Evolutionary conservation across 176 grass and related monocot genomes (phyloP).

Genomic region (Avena insularis): DNA sequence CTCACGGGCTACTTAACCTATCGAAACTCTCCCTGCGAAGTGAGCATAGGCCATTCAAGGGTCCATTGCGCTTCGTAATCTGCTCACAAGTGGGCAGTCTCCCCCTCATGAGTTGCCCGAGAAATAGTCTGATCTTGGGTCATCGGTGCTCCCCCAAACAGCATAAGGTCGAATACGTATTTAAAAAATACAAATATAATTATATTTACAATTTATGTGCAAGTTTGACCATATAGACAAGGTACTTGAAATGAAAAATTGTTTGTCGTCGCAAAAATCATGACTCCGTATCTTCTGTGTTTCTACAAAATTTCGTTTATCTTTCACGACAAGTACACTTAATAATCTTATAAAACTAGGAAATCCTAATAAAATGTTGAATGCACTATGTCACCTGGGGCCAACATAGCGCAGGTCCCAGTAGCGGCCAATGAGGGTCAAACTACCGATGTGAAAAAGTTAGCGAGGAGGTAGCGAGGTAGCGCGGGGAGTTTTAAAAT

Average conservation of each 20-base stretch:
- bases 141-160: too few relatives aligned
- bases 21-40: too few relatives aligned
- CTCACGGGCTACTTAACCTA: too few relatives aligned
- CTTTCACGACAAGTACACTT: neutral
- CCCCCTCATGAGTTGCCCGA: too few relatives aligned
- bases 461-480: neutral
- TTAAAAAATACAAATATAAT: neutral
- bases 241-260: neutral
- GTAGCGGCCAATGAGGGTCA: neutral
- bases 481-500: neutral
- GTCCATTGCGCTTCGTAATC: too few relatives aligned
- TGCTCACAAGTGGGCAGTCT: too few relatives aligned
- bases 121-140: too few relatives aligned
- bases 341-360: too few relatives aligned
- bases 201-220: neutral
- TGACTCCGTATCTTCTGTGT: neutral
- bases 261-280: neutral
- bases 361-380: neutral
- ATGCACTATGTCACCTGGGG: neutral
- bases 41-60: too few relatives aligned
- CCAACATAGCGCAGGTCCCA: neutral
- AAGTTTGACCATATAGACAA: neutral
- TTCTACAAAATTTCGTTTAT: neutral
- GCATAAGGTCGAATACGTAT: neutral
- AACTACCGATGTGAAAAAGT: neutral